Base-by-base conservation (phyloP, 345 rosid genomes). In the Ailanthus altissimus region DNA sequence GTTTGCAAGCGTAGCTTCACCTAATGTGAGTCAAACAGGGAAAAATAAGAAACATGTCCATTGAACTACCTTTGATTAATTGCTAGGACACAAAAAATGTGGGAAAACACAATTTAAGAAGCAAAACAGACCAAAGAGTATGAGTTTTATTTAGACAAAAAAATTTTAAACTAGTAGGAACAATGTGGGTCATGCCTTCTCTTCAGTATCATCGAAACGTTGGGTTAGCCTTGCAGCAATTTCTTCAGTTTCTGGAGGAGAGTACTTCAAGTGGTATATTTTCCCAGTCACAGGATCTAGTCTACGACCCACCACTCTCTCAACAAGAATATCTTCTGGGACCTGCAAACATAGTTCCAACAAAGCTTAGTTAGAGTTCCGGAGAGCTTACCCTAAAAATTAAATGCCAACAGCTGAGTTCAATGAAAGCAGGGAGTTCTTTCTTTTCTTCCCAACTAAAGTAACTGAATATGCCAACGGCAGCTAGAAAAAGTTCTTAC, bases 171-270 rank as follows among this genome's bases (percentile, higher is more conserved):
- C 50, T 21, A 64, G 6, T 74, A 28, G 61, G 49, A 59, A 67
- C 42, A 64, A 47, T 56, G 42, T 1, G 18, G 50, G 43, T 82
- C 85, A 75, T 88, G 85, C 99, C 98, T 92, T 95, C 74, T 95
- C 98, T 85, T 89, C 93, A 0, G 98, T 95, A 83, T 95, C 98
- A 82, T 95, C 99, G 80, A 95, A 93, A 51, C 97, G 90, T 81
- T 92, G 97, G 51, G 97, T 90, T 53, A 93, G 89, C 75, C 99
- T 89, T 32, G 91, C 90, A 64, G 97, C 94, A 15, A 95, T 89
- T 86, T 90, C 98, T 81, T 90, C 88, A 1, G 85, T 90, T 85
- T 93, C 98, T 0, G 98, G 98, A 23, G 97, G 99, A 73, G 94
- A 90, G 85, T 89, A 92, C 84, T 85, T 90, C 86, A 93, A 75